A percentile compares a stretch with the other conserved stretches of the same genome.
phyloP scores from a whole-genome alignment of 768 basidiomycete species.

The Tricholoma furcatifolium region DNA sequence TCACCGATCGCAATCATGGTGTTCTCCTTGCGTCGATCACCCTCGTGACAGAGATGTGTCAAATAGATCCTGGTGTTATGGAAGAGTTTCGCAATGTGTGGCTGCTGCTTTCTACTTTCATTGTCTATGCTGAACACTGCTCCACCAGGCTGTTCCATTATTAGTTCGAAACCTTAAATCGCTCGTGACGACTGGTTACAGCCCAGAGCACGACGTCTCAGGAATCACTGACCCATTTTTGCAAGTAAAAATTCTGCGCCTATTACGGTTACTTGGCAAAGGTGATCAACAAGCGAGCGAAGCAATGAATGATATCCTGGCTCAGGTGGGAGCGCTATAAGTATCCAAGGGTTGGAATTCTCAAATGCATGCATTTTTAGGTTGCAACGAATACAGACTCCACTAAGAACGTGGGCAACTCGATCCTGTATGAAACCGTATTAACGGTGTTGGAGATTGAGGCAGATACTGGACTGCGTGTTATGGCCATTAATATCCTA shows the following conservation, averaged over 20 bases:
- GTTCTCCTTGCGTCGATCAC: slow-evolving; percentile 94
- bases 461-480: slow-evolving; percentile 90
- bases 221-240: slow-evolving; percentile 97
- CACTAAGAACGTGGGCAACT: slow-evolving; percentile 97
- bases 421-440: slow-evolving; percentile 97
- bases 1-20: slow-evolving; percentile 96
- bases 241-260: slow-evolving; percentile 88
- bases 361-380: slow-evolving; percentile 32
- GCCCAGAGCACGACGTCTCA: slow-evolving; percentile 98
- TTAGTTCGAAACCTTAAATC: slow-evolving; percentile 96
- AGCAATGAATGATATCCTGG: slow-evolving; percentile 97
- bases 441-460: slow-evolving; percentile 96
- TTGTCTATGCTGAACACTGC: background rate
- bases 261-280: slow-evolving; percentile 85
- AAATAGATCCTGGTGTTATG: slow-evolving; percentile 65
- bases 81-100: slow-evolving; percentile 90
- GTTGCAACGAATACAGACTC: slow-evolving; percentile 99
- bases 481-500: slow-evolving; percentile 99
- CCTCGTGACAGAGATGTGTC: slow-evolving; percentile 93
- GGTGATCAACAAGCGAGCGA: slow-evolving; percentile 88
- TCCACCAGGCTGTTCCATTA: slow-evolving; percentile 76
- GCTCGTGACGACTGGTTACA: slow-evolving; percentile 93
- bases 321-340: slow-evolving; percentile 57
- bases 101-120: slow-evolving; percentile 4
- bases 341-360: background rate